A percentile compares a stretch with the other conserved stretches of the same genome.
These are phyloP conservation scores for Penicillium salamii DNA, from an alignment of 495 filamentous ascomycete species.

Conservation along the genomic window DNA sequence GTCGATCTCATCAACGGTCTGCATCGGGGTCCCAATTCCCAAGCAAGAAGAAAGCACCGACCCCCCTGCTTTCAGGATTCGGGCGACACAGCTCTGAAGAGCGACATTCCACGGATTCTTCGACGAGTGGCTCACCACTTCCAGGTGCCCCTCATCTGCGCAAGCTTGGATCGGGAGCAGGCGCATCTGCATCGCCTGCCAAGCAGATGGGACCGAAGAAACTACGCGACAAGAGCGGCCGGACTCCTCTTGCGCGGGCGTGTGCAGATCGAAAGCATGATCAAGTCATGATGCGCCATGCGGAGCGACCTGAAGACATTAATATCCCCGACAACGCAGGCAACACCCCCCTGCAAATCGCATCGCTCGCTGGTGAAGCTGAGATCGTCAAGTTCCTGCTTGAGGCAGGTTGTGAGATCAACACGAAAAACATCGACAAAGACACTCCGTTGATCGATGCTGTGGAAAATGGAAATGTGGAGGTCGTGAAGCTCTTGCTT, in stretches of 20 bases:
- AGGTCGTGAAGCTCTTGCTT: slow-evolving; percentile 83
- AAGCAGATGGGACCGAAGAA: slow-evolving; percentile 72
- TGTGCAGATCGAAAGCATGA: slow-evolving; percentile 76
- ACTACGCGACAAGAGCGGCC: slow-evolving; percentile 78
- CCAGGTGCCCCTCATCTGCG: slow-evolving; percentile 61
- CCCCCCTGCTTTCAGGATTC: slow-evolving; percentile 50
- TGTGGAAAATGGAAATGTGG: slow-evolving; percentile 87
- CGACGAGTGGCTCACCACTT: slow-evolving; percentile 66
- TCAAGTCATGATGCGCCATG: slow-evolving; percentile 60
- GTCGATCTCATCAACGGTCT: slow-evolving; percentile 57
- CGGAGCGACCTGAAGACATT: slow-evolving; percentile 79
- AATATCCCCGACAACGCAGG: slow-evolving; percentile 89
- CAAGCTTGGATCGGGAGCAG: slow-evolving; percentile 57
- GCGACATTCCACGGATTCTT: slow-evolving; percentile 70
- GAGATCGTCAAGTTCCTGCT: slow-evolving; percentile 74
- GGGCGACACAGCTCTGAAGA: slow-evolving; percentile 57
- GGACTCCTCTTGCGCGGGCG: slow-evolving; percentile 79
- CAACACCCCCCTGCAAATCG: slow-evolving; percentile 91
- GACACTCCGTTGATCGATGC: slow-evolving; percentile 96
- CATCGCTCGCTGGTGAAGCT: slow-evolving; percentile 75
- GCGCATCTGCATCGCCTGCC: slow-evolving; percentile 59
- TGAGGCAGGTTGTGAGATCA: slow-evolving; percentile 74
- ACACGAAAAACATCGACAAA: slow-evolving; percentile 76
- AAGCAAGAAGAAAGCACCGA: slow-evolving; percentile 42
- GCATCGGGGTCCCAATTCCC: slow-evolving; percentile 56